phyloP scores from a whole-genome alignment of 345 rosid species.

The Bruguiera parviflora region DNA sequence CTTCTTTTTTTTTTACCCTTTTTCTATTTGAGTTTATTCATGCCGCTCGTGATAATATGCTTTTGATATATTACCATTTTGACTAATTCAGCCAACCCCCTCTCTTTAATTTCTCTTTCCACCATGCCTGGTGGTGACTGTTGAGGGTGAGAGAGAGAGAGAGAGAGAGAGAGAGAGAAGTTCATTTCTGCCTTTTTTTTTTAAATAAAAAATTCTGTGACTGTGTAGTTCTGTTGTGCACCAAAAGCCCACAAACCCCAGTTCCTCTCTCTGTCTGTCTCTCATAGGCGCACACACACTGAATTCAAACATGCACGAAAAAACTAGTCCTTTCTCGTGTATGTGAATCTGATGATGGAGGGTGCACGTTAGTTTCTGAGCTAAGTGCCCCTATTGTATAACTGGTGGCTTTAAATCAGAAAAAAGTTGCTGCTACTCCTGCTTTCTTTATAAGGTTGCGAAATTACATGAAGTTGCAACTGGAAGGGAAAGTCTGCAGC shows the following conservation, averaged over 20 bases:
- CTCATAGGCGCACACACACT: no score
- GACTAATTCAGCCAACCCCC: conserved; percentile 40
- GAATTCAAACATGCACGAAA: conserved; percentile 27
- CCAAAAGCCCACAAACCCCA: conserved; percentile 1
- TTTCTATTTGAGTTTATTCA: conserved; percentile 13
- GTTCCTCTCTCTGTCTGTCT: neutral
- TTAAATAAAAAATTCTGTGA: neutral
- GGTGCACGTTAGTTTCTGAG: conserved; percentile 8
- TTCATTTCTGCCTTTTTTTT: neutral
- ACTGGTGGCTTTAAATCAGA: conserved; percentile 4
- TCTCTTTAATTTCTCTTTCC: conserved; percentile 1
- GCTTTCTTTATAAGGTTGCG: neutral
- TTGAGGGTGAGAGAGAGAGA: neutral
- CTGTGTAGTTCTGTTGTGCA: conserved; percentile 3
- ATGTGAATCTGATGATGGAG: conserved; percentile 11
- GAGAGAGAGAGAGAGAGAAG: neutral
- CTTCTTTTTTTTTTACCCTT: neutral
- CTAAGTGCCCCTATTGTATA: conserved; percentile 1
- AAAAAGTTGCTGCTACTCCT: neutral
- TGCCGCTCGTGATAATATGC: conserved; percentile 28
- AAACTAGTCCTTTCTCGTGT: conserved; percentile 14
- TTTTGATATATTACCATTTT: conserved; percentile 41
- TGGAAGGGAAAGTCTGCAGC: conserved; percentile 13
- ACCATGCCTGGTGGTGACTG: conserved; percentile 6
- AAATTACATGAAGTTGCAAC: neutral